These are phyloP conservation scores for Chaetomiaceae sp. DNA, from an alignment of 2,329 filamentous ascomycete genomes.

Conservation along the genomic window DNA sequence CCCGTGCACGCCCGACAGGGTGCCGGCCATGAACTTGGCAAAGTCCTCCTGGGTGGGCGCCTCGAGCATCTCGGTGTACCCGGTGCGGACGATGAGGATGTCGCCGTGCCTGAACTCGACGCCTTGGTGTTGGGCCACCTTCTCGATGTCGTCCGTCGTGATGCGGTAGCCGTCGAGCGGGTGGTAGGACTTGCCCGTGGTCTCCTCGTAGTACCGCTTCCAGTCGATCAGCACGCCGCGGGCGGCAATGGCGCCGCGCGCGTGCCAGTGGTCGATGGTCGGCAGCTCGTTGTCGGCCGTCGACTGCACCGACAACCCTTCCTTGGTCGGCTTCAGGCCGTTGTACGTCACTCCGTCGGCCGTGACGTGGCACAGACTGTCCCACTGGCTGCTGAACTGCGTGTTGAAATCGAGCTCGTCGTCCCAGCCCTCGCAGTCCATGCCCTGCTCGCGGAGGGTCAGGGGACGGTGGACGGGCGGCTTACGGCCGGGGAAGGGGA, in stretches of 20 bases:
- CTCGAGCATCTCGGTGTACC: constrained; percentile 54
- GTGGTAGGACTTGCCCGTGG: constrained; percentile 41
- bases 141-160: constrained; percentile 47
- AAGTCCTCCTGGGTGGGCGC: constrained; percentile 34
- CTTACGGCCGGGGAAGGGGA: constrained; percentile 32
- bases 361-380: constrained; percentile 42
- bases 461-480: constrained; percentile 32
- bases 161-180: constrained; percentile 49
- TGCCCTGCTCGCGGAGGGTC: constrained; percentile 29
- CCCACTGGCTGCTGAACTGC: constrained; percentile 51
- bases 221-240: constrained; percentile 54
- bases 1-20: constrained; percentile 38
- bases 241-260: constrained; percentile 45
- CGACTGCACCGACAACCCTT: constrained; percentile 27
- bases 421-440: constrained; percentile 35
- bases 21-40: constrained; percentile 27
- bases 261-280: constrained; percentile 46
- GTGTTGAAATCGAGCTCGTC: constrained; percentile 52
- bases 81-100: constrained; percentile 59
- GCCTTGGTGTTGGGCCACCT: constrained; percentile 52
- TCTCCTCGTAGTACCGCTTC: constrained; percentile 31
- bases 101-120: constrained; percentile 59
- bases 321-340: constrained; percentile 35
- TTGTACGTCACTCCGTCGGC: constrained; percentile 46
- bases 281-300: constrained; percentile 31